Conservation (phyloP, 768 basidiomycete genomes). For the Termitomyces eurrhizus region DNA sequence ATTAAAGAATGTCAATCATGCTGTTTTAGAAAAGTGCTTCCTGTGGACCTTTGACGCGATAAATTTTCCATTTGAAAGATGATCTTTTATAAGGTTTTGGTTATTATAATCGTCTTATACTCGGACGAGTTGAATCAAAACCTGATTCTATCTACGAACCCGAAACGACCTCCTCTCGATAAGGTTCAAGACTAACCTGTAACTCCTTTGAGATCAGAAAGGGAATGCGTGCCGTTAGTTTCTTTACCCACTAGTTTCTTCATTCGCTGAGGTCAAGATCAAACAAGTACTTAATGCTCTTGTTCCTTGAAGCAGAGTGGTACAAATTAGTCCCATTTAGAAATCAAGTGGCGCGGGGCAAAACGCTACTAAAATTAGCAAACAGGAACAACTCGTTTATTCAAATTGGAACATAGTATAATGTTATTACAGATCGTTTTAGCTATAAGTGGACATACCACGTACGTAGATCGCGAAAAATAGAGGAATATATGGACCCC, state of each 20-base stretch:
- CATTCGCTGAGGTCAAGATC: not conserved
- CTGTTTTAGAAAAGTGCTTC: not conserved
- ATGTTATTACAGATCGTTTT: constrained; percentile 1
- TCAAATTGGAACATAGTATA: not conserved
- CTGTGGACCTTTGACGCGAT: not conserved
- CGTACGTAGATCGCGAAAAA: not conserved
- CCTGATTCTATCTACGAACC: no score
- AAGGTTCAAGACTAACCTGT: no score
- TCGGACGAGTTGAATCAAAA: no score
- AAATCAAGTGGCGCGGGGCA: not conserved
- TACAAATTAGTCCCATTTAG: not conserved
- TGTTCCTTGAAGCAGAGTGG: no score
- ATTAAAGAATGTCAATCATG: not conserved
- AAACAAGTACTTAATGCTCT: not conserved
- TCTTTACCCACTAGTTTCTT: no score
- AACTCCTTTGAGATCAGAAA: no score
- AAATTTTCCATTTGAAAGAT: not conserved
- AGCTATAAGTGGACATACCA: not conserved
- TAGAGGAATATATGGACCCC: not conserved
- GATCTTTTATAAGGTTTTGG: no score
- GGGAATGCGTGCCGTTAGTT: no score
- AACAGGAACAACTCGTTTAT: not conserved
- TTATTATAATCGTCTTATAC: no score
- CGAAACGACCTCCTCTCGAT: no score
- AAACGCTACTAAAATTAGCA: not conserved